These are phyloP conservation scores for Penicillium ochrochloron DNA, from an alignment of 495 filamentous ascomycete species.

Conservation along the genomic window DNA sequence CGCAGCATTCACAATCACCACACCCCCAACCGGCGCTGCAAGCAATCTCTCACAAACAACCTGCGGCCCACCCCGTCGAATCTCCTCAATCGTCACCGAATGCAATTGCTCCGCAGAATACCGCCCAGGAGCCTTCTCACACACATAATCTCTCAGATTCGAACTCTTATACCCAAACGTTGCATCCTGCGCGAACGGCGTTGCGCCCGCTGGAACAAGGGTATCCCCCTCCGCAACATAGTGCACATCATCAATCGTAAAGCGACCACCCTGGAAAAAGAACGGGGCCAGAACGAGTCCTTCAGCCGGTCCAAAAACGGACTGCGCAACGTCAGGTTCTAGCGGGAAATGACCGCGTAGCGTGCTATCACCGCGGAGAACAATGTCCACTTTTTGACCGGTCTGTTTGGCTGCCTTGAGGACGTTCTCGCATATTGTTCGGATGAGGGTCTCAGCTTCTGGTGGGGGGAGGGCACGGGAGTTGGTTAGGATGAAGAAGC, in stretches of 20 bases:
- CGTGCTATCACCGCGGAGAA: conserved; percentile 58
- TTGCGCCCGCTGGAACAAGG: conserved; percentile 51
- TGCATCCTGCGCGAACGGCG: conserved; percentile 57
- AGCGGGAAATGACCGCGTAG: conserved; percentile 58
- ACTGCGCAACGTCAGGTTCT: conserved; percentile 53
- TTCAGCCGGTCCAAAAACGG: conserved; percentile 48
- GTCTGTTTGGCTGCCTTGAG: conserved; percentile 42
- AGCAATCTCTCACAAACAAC: conserved; percentile 46
- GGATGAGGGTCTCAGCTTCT: conserved; percentile 47
- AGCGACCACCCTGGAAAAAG: conserved; percentile 57
- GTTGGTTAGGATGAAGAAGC: conserved; percentile 63
- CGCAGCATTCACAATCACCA: conserved; percentile 56
- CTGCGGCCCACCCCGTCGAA: conserved; percentile 44
- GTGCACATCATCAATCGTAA: conserved; percentile 57
- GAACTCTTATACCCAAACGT: conserved; percentile 58
- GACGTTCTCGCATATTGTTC: conserved; percentile 52
- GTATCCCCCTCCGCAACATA: conserved; percentile 54
- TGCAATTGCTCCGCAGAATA: conserved; percentile 38
- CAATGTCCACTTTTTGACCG: conserved; percentile 50
- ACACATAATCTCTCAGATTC: conserved; percentile 53
- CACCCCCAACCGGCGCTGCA: conserved; percentile 36
- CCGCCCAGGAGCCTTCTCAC: conserved; percentile 52
- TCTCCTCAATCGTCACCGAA: conserved; percentile 52
- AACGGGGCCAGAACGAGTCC: conserved; percentile 56
- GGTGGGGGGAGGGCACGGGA: conserved; percentile 54